Conservation (phyloP, 768 basidiomycete genomes). For the Mycena vitilis region DNA sequence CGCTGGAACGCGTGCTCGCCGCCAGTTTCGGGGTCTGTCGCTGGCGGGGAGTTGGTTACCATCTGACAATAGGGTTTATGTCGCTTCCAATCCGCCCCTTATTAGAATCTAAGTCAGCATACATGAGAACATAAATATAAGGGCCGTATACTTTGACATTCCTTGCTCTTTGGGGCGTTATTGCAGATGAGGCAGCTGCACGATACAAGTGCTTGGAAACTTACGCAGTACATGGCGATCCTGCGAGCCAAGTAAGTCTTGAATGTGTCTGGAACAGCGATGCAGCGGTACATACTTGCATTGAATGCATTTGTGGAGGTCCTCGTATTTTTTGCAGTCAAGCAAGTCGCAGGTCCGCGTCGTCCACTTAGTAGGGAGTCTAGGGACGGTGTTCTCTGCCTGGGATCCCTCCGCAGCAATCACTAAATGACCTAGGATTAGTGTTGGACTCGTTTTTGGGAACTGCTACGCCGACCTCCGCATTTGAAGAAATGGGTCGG, state of each 20-base stretch:
- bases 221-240: slow-evolving; percentile 33
- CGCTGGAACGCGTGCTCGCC: slow-evolving; percentile 29
- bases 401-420: slow-evolving; percentile 9
- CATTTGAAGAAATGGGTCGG: neutral
- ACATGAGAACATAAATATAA: neutral
- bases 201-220: neutral
- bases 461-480: neutral
- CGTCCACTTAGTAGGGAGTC: neutral
- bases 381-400: neutral
- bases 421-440: neutral
- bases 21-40: slow-evolving; percentile 24
- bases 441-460: neutral
- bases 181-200: neutral
- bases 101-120: neutral
- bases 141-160: slow-evolving; percentile 5
- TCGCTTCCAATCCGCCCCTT: slow-evolving; percentile 31
- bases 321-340: slow-evolving; percentile 29
- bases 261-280: neutral
- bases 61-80: slow-evolving; percentile 31
- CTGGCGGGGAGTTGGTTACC: neutral
- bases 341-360: slow-evolving; percentile 24
- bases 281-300: slow-evolving; percentile 16
- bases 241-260: slow-evolving; percentile 4
- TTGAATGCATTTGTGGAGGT: slow-evolving; percentile 27
- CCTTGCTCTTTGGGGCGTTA: slow-evolving; percentile 8